Base-by-base conservation (phyloP, 495 filamentous ascomycete species). In the Talaromyces ruber region DNA sequence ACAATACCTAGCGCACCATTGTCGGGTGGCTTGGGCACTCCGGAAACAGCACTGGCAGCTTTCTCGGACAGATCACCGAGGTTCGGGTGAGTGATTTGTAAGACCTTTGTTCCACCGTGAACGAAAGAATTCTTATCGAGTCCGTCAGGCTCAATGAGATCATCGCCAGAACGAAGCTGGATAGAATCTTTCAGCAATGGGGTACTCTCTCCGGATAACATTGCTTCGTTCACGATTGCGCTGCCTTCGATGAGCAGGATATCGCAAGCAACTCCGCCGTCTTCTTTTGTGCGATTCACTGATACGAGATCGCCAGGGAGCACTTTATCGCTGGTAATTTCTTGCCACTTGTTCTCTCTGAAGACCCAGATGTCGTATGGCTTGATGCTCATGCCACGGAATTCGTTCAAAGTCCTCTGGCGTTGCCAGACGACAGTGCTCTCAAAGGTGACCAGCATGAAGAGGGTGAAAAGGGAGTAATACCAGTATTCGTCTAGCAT, bases 401-500 rank as follows among this genome's bases (percentile, higher is more conserved):
- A 99, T 72, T 99, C 94, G 67, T 81, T 93, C 65, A 99, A 72
- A n/a, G 94, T 98, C 62, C 93, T 84, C 80, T 99, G 94, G 62
- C 94, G 86, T 78, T 99, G 94, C 94, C 94, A 99, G 11, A 99
- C 94, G 18, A 99, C 94, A 7, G 94, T 99, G 73, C 93, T 96
- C 79, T 99, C 94, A 70, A 99, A 99, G 52, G 84, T 88, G 63
- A 98, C 88, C 34, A 99, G 86, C 94, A 98, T 98, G 78, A 97
- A 93, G 22, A 98, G 86, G 2, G 94, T 98, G 70, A 99, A 99
- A 12, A 99, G 82, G 63, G 94, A 99, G 73, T 98, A 99, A 77
- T 99, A 99, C 94, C 94, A 99, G 76, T 97, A 98, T 76, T 99
- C 94, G 73, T 99, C 94, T 73, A 99, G 73, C 88, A 97, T 91